phyloP scores from a whole-genome alignment of 2,329 filamentous ascomycete species.

The Fusarium sp. region DNA sequence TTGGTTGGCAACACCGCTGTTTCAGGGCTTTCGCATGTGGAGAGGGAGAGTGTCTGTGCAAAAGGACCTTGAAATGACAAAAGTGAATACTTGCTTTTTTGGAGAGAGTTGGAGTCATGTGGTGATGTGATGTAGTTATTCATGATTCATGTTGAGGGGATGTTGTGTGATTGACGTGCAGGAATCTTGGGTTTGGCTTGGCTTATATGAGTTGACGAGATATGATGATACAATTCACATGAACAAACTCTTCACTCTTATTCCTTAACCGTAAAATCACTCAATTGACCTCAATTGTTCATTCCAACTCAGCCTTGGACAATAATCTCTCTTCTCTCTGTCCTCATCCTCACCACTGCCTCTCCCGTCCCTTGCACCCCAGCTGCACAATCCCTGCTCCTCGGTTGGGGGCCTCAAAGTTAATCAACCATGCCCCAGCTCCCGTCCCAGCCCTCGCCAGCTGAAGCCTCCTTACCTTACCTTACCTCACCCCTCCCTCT shows the following conservation, averaged over 20 bases:
- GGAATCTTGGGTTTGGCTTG: neutral
- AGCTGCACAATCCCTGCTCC: constrained; percentile 9
- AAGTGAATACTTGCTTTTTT: neutral
- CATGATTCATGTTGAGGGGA: neutral
- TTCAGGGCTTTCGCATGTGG: neutral
- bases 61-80: constrained; percentile 25
- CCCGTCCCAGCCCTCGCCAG: neutral
- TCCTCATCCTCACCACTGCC: neutral
- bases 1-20: constrained; percentile 20
- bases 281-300: neutral
- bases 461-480: neutral
- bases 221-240: neutral
- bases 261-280: neutral
- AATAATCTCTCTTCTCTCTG: neutral
- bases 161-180: neutral
- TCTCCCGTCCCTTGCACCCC: neutral
- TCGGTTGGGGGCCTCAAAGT: constrained; percentile 22
- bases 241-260: neutral
- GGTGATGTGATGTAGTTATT: neutral
- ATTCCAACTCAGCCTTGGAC: too few relatives aligned
- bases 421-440: neutral
- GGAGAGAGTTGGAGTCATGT: neutral
- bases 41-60: neutral
- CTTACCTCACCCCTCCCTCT: neutral
- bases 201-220: neutral